A percentile compares a stretch with the other conserved stretches of the same genome.
phyloP scores from a whole-genome alignment of 1,284 basidiomycete genomes.

The Paramarasmius palmivorus region DNA sequence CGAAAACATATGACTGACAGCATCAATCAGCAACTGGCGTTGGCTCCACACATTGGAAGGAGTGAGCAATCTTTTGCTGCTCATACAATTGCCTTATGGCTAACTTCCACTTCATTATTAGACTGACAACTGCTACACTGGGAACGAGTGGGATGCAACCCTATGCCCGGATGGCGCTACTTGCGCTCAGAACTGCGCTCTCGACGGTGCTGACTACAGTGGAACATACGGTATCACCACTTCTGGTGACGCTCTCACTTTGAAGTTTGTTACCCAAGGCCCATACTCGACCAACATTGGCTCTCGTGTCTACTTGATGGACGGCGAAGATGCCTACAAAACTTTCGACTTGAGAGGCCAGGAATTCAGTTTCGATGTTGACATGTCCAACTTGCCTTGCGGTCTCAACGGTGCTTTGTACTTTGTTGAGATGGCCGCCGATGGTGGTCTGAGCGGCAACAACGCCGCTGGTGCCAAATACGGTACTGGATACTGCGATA shows the following conservation, averaged over 20 bases:
- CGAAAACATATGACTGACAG: conserved; percentile 35
- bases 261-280: conserved; percentile 48
- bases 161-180: conserved; percentile 48
- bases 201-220: conserved; percentile 59
- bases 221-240: conserved; percentile 45
- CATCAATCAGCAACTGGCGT: conserved; percentile 48
- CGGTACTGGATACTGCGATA: conserved; percentile 59
- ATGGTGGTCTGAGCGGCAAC: conserved; percentile 50
- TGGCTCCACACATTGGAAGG: conserved; percentile 20
- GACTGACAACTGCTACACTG: conserved; percentile 57
- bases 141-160: conserved; percentile 49
- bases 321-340: conserved; percentile 37
- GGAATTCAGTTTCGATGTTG: conserved; percentile 53
- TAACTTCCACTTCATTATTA: conserved; percentile 37
- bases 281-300: conserved; percentile 37
- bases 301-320: conserved; percentile 56
- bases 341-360: conserved; percentile 52
- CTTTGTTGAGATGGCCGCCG: conserved; percentile 49
- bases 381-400: conserved; percentile 55
- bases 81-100: conserved; percentile 42
- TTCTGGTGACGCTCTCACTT: conserved; percentile 45
- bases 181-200: conserved; percentile 52
- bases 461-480: conserved; percentile 61
- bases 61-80: background rate
- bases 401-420: conserved; percentile 54